Base-by-base conservation (phyloP, 345 rosid species). In the Dimocarpus longan region DNA sequence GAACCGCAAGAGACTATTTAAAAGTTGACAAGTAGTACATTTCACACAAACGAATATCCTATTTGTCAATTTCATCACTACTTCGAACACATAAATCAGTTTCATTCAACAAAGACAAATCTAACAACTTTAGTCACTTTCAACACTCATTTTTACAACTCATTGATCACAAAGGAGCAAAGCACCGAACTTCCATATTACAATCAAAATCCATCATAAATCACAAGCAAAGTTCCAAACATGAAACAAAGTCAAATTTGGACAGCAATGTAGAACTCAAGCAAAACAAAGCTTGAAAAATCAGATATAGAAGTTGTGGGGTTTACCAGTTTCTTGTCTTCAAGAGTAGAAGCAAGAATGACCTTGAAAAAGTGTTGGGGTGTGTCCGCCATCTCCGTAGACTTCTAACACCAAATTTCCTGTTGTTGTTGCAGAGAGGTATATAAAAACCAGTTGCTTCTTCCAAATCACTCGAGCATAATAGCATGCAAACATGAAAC, bases 311-410 rank as follows among this genome's bases (percentile, higher is more conserved):
- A 15, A 13, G 56, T 50, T 70, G 10, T 22, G 56, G 43, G 56
- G 0, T 13, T 3, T 48, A 70, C 62, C 74, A 70, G 42, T 57
- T 70, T 50, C 43, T 50, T 70, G 19, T 70, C 74, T 50, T 50
- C 60, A 50, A 70, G 32, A 43, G 43, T 48, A 26, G 39, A 24
- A n/a, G 59, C 21, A 46, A 70, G 40, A 5, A 70, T 70, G 13
- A 70, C 37, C 42, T 70, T 70, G 60, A 70, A 70, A 24, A 70
- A 70, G 24, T 50, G 74, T 54, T 16, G n/a, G 59, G 59, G 59
- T 54, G 59, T 54, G 19, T 54, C 59, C 2, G 19, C n/a, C 59
- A 54, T 54, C n/a, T 19, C 7, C 7, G 1, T 42, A 8, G 44
- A 8, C 44, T 42, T 42, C 44, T 42, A 42, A 6, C 44, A 6